Evolutionary conservation across 2,329 filamentous ascomycete species (phyloP).

Genomic region (Capronia americana): DNA sequence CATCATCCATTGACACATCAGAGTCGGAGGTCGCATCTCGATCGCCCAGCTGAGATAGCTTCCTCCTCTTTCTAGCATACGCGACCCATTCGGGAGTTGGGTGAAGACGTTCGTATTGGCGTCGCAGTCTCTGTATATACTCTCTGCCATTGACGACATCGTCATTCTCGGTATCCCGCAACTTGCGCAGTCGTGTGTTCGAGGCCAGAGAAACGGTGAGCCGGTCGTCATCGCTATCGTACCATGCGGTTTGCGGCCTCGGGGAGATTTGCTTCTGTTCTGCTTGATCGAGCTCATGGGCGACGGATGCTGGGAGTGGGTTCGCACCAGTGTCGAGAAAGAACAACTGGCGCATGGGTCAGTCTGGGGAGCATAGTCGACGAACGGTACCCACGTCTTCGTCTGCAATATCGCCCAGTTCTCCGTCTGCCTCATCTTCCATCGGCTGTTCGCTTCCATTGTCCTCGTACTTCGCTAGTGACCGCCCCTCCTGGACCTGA

Average conservation of each 20-base stretch:
- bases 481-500: slow-evolving; percentile 52
- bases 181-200: slow-evolving; percentile 77
- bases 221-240: slow-evolving; percentile 94
- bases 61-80: slow-evolving; percentile 40
- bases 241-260: slow-evolving; percentile 70
- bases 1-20: slow-evolving; percentile 54
- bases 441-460: slow-evolving; percentile 43
- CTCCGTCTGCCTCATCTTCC: slow-evolving; percentile 55
- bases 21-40: slow-evolving; percentile 58
- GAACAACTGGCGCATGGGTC: slow-evolving; percentile 64
- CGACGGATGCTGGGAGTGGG: slow-evolving; percentile 42
- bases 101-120: slow-evolving; percentile 72
- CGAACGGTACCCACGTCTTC: slow-evolving; percentile 63
- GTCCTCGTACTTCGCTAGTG: slow-evolving; percentile 41
- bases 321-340: slow-evolving; percentile 74
- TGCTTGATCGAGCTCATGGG: slow-evolving; percentile 50
- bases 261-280: slow-evolving; percentile 38
- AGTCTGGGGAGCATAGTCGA: slow-evolving; percentile 13
- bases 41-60: slow-evolving; percentile 48
- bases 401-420: slow-evolving; percentile 73
- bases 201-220: slow-evolving; percentile 81
- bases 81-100: slow-evolving; percentile 67
- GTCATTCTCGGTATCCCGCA: slow-evolving; percentile 79
- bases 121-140: slow-evolving; percentile 79
- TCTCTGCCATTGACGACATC: slow-evolving; percentile 86